Conservation (phyloP, 345 rosid genomes). For the Lepidium sativum region DNA sequence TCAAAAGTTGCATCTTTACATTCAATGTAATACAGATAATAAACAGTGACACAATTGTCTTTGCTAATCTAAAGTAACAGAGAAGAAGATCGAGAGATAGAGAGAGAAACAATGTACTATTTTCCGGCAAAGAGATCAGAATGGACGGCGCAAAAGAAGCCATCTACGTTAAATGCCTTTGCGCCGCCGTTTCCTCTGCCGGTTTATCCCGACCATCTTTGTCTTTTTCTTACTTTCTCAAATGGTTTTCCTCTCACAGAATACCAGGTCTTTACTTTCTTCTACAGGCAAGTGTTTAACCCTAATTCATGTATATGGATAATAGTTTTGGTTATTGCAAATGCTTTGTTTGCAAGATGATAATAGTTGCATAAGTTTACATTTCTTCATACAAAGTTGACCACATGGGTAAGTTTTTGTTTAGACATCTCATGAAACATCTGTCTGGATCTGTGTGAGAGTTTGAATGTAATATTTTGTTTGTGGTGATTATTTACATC, state of each 20-base stretch:
- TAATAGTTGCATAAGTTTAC: neutral
- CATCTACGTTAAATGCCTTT: neutral
- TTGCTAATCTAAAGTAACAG: neutral
- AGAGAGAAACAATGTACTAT: neutral
- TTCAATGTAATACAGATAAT: neutral
- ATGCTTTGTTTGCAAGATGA: neutral
- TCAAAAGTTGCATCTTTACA: neutral
- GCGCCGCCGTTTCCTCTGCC: neutral
- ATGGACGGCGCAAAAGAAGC: too few species aligned
- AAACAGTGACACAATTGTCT: neutral
- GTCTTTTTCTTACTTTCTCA: neutral
- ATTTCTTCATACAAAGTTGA: neutral
- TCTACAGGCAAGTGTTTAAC: neutral
- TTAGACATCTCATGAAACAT: too few species aligned
- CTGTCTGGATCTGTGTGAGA: neutral
- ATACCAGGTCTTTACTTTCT: neutral
- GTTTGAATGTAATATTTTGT: neutral
- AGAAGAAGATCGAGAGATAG: neutral
- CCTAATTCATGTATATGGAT: neutral
- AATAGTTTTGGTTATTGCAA: neutral
- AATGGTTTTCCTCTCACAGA: conserved; percentile 10
- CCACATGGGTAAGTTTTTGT: neutral
- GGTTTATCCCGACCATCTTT: neutral
- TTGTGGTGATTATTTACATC: neutral
- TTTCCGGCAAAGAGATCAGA: neutral